Evolutionary conservation across 306 rosid genomes (phyloP).

Genomic region (Trifolium fragiferum): DNA sequence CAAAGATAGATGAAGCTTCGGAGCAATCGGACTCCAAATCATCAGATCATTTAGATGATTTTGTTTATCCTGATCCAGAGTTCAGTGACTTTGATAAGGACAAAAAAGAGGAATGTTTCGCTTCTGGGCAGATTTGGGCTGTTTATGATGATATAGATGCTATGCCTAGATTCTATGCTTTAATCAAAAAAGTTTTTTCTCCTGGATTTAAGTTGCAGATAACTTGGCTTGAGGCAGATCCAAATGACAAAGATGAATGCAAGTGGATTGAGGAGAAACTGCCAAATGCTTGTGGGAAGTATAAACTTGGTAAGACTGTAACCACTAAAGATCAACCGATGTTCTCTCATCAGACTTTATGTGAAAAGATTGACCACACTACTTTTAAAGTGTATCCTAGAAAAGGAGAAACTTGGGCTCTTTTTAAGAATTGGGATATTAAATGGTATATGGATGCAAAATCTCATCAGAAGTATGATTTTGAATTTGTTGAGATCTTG

Average conservation of each 20-base stretch:
- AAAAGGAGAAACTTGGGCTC: constrained; percentile 88
- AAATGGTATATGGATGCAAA: constrained; percentile 55
- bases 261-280: constrained; percentile 50
- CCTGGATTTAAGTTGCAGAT: constrained; percentile 71
- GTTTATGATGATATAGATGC: constrained; percentile 69
- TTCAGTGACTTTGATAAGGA: constrained; percentile 72
- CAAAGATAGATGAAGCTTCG: constrained; percentile 42
- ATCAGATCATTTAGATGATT: constrained; percentile 11
- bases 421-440: constrained; percentile 83
- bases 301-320: constrained; percentile 48
- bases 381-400: constrained; percentile 65
- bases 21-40: constrained; percentile 47
- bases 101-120: constrained; percentile 60
- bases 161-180: constrained; percentile 92
- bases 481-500: constrained; percentile 70
- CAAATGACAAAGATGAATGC: constrained; percentile 49
- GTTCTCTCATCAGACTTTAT: constrained; percentile 77
- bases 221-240: constrained; percentile 81
- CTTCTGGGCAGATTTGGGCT: constrained; percentile 86
- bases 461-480: constrained; percentile 54
- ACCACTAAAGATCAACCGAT: constrained; percentile 40
- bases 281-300: constrained; percentile 85
- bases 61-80: constrained; percentile 65
- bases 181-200: constrained; percentile 61
- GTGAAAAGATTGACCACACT: constrained; percentile 44